A percentile compares a stretch with the other conserved stretches of the same genome.
phyloP scores from a whole-genome alignment of 2,329 filamentous ascomycete species.

The Blumeria graminis region DNA sequence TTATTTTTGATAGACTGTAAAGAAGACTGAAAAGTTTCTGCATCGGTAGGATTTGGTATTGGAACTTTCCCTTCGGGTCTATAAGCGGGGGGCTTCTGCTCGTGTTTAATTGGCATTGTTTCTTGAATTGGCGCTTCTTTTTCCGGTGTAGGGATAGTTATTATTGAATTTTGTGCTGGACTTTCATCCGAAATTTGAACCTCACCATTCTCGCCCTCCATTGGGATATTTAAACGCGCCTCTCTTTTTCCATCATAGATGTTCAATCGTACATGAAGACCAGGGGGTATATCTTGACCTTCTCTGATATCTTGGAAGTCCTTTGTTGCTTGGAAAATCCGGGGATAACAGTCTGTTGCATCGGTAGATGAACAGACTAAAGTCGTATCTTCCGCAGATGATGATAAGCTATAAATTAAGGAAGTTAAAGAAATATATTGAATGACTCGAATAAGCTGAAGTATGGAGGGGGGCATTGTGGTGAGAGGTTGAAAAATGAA shows the following conservation, averaged over 20 bases:
- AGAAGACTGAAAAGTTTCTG: conserved; percentile 24
- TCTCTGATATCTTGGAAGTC: conserved; percentile 38
- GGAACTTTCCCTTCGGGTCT: conserved; percentile 32
- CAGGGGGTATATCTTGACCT: conserved; percentile 39
- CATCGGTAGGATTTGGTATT: conserved; percentile 20
- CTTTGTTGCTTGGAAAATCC: conserved; percentile 35
- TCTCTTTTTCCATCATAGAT: conserved; percentile 38
- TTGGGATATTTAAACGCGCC: conserved; percentile 38
- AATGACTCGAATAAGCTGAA: not conserved
- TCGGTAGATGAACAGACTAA: conserved; percentile 40
- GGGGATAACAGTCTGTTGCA: conserved; percentile 38
- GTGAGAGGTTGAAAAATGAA: too few relatives aligned
- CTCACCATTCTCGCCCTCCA: conserved; percentile 24
- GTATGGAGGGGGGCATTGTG: too few relatives aligned
- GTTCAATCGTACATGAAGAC: conserved; percentile 42
- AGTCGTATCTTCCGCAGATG: conserved; percentile 19
- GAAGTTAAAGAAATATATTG: not conserved
- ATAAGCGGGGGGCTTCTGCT: conserved; percentile 28
- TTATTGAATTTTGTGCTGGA: conserved; percentile 20
- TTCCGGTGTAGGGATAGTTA: conserved; percentile 9
- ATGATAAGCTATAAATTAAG: conserved; percentile 1
- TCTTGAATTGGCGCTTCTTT: conserved; percentile 7
- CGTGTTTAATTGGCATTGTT: conserved; percentile 17
- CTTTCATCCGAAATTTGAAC: conserved; percentile 18
- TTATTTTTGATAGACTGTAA: conserved; percentile 25